Base-by-base conservation (phyloP, 495 filamentous ascomycete species). In the Clavariopsis aquatica region DNA sequence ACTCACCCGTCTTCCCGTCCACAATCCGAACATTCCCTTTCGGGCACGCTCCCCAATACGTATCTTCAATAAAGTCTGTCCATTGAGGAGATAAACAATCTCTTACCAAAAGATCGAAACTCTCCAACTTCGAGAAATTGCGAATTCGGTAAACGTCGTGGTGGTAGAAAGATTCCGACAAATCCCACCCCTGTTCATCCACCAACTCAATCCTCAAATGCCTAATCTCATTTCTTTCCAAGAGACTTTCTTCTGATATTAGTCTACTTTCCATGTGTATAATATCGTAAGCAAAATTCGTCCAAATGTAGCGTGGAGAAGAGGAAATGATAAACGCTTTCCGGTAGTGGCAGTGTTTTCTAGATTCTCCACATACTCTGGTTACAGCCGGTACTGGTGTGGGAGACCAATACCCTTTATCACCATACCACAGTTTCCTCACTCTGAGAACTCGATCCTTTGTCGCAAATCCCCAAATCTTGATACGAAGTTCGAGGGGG, bases 381-480 rank as follows among this genome's bases (percentile, higher is more conserved):
- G 45, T 49, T n/a, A 49, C 45, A 49, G 45, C 45, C 20, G 45
- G 45, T 49, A 49, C 22, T 49, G 45, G 45, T 5, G 45, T 49
- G 45, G 45, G 45, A 49, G 45, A 49, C 45, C 45, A 49, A 23
- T 19, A 49, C 8, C 45, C 45, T n/a, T 49, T 4, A n/a, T 49
- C 7, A n/a, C 45, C 6, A 23, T 49, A 7, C 22, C 45, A 23
- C 4, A n/a, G 8, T 49, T 49, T 6, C 4, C 17, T 49, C 6
- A 49, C 45, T 23, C 45, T 49, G 22, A 49, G 45, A 49, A 49
- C 45, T 49, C 45, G 45, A 49, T 49, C 45, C 45, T 49, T n/a
- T n/a, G 17, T 49, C 45, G 17, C 45, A n/a, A 49, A 23, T 49
- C 45, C 45, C 45, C 45, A 49, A 7, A 49, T 49, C 45, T 49